Evolutionary conservation across 2,329 filamentous ascomycete genomes (phyloP), one percentile per base, ranked within the genome.

Genomic region (Penicillium sp.): DNA sequence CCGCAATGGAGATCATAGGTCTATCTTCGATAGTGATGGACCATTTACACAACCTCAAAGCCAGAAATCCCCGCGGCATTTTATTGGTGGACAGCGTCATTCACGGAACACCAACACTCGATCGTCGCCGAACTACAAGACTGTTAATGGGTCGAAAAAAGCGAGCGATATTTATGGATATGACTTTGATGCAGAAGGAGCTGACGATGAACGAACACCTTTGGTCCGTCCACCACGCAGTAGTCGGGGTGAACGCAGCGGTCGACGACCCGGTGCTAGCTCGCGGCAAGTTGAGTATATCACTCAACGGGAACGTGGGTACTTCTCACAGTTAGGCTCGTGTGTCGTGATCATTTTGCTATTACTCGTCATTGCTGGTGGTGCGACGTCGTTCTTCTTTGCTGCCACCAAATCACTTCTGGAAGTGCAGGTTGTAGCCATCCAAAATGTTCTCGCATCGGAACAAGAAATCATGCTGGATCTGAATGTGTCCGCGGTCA

Each of bases 391-490:
- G 22, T 94, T 97, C 72, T 86, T 97, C 74, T 89, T 97, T 74
- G 90, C 92, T 44, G 93, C 92, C 20, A 96, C 92, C 27, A 92
- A 96, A 68, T 90, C 92, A 6, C 82, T 99, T 46, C 83, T 85
- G 25, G 85, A 89, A 60, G 89, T 97, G 55, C 81, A 88, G 60
- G 85, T 97, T 43, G 79, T 88, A 53, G 87, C 88, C 60, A 91
- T 99, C 62, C 85, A 89, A 65, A 95, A 96, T 63, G 91, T 99
- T 23, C 83, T 97, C 47, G 92, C 92, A 2, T 96, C 90, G 65
- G 90, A 96, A 72, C 90, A 96, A 72, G 92, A 97, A 71, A 82
- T 99, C 41, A 96, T 99, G 85, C 84, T 97, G 67, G 93, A 99
- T 72, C 77, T 99, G 47, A 85, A 90, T 20, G 90, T 99, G 56